Evolutionary conservation across 148 eudicot species (phyloP), one percentile per base, ranked within the genome.

Genomic region (Dysphania ambrosioides): DNA sequence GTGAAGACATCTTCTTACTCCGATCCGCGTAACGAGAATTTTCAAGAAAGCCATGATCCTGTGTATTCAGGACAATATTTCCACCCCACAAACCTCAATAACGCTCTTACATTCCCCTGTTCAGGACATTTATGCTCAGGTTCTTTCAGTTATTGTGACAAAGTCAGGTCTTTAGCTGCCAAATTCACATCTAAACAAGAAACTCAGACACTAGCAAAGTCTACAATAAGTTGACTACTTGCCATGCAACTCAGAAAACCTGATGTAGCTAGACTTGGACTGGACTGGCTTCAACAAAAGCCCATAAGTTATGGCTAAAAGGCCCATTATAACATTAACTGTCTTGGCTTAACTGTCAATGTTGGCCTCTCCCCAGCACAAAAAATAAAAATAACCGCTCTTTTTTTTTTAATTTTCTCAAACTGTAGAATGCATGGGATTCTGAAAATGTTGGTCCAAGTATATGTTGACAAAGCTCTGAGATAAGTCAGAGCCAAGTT

Each of bases 391-490:
- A 44, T 15, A 3, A 15, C 53, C 13, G 53, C 16, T 11, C 16
- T 15, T 29, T 8, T 47, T 11, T 47, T 15, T 29, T 8, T 57
- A 10, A 49, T 40, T 19, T 16, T 34, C 40, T 69, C 5, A 70
- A 16, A 42, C 8, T 23, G 6, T 21, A 68, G 8, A 41, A 24
- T 70, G 82, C 77, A 73, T 79, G 79, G 79, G 68, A 65, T 80
- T 64, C 79, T 71, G 72, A 58, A 75, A 57, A 35, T 16, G 16
- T 40, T 75, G 82, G 82, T 44, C 72, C 75, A 75, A 64, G 6
- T 53, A 75, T 64, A 71, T 8, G 82, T 62, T 79, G 82, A 80
- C 79, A 79, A 79, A 49, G 32, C 23, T 64, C 60, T 62, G 79
- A 42, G 1, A 74, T 15, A 8, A 51, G 5, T 24, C 60, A 35